Percentiles rank a stretch among this genome's conserved stretches.
Evolutionary conservation across 176 grass and related monocot genomes (phyloP).

Genomic region (Miscanthus lutarioriparius): DNA sequence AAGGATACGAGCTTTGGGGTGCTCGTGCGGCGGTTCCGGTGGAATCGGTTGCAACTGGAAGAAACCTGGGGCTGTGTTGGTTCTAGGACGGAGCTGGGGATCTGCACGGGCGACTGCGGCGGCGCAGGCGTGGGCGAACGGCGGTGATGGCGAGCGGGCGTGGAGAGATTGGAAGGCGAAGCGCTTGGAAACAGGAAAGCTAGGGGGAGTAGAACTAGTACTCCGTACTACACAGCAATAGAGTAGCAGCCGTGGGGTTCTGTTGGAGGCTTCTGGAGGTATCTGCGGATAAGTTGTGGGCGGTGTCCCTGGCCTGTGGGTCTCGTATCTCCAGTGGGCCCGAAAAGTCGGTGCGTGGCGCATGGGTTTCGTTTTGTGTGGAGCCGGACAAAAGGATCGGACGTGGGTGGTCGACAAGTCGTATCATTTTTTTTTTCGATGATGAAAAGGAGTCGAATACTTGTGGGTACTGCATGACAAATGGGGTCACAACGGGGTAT

Average conservation of each 20-base stretch:
- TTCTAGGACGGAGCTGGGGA: not conserved
- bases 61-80: not conserved
- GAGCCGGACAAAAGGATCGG: slow-evolving; percentile 7
- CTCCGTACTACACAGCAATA: not conserved
- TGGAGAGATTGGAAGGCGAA: not conserved
- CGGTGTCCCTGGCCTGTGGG: slow-evolving; percentile 43
- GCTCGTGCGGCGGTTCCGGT: not conserved
- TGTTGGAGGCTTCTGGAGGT: not conserved
- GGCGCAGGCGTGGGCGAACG: too few relatives aligned
- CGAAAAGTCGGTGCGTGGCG: slow-evolving; percentile 3
- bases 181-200: not conserved
- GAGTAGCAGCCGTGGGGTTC: not conserved
- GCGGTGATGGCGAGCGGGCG: not conserved
- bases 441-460: fast-evolving
- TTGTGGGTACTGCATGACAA: not conserved
- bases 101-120: not conserved
- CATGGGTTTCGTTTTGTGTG: not conserved
- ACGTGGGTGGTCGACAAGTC: not conserved
- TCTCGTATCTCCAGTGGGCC: slow-evolving; percentile 1
- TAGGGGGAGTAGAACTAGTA: not conserved
- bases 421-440: not conserved
- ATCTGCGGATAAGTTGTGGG: slow-evolving; percentile 35
- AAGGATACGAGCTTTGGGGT: not conserved
- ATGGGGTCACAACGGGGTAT: not conserved
- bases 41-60: not conserved